Percentiles rank a stretch among this genome's conserved stretches.
phyloP scores from a whole-genome alignment of 2,329 filamentous ascomycete species.

The Mycosphaerella sp. region DNA sequence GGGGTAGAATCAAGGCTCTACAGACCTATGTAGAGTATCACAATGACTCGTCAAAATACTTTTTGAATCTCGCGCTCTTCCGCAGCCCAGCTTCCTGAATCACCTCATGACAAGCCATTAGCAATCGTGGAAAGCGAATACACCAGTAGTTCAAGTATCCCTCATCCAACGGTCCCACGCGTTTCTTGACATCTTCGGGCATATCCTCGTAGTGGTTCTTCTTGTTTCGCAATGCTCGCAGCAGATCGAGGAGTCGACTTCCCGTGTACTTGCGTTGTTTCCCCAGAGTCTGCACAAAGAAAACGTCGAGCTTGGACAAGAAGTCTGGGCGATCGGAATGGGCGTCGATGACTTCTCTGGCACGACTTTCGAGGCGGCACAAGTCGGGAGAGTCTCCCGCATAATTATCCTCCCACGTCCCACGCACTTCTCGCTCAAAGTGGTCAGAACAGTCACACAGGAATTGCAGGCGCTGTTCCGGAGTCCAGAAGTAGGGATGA shows the following conservation, averaged over 20 bases:
- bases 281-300: slow-evolving; percentile 82
- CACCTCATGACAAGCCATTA: slow-evolving; percentile 73
- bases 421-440: slow-evolving; percentile 85
- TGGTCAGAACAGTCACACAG: slow-evolving; percentile 96
- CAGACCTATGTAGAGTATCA: not conserved
- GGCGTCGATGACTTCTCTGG: slow-evolving; percentile 37
- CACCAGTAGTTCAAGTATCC: slow-evolving; percentile 78
- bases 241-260: slow-evolving; percentile 70
- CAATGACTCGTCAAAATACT: slow-evolving; percentile 53
- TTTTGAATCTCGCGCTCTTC: slow-evolving; percentile 58
- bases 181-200: slow-evolving; percentile 66
- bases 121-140: slow-evolving; percentile 65
- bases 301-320: slow-evolving; percentile 63
- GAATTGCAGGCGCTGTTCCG: slow-evolving; percentile 83
- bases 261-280: slow-evolving; percentile 96
- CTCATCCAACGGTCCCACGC: slow-evolving; percentile 67
- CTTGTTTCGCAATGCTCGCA: slow-evolving; percentile 89
- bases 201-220: slow-evolving; percentile 98
- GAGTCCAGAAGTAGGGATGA: slow-evolving; percentile 94
- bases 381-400: slow-evolving; percentile 53
- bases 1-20: not conserved
- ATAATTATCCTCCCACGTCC: slow-evolving; percentile 38
- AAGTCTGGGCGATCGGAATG: slow-evolving; percentile 59
- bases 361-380: slow-evolving; percentile 49
- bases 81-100: slow-evolving; percentile 61